phyloP scores from a whole-genome alignment of 768 basidiomycete genomes.

The Mrakia blollopis region DNA sequence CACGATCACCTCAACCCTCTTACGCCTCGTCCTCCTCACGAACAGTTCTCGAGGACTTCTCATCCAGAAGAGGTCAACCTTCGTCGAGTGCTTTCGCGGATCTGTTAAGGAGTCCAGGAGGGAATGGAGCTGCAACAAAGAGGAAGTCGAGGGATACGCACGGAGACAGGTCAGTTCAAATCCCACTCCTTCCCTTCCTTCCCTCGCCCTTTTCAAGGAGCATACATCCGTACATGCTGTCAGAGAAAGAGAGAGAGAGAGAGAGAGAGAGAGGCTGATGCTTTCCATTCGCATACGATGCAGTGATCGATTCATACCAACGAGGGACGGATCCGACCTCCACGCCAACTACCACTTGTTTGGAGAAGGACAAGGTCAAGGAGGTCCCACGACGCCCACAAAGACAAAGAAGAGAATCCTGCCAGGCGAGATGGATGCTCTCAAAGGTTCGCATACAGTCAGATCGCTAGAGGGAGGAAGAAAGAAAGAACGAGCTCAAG shows the following conservation, averaged over 20 bases:
- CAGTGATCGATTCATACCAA: conserved; percentile 55
- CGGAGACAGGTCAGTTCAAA: conserved; percentile 6
- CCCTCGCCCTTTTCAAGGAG: too few relatives aligned
- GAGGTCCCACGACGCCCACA: conserved; percentile 56
- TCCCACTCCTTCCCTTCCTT: background rate
- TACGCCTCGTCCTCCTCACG: background rate
- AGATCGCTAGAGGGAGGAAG: background rate
- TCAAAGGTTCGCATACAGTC: conserved; percentile 54
- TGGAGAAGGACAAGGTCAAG: conserved; percentile 46
- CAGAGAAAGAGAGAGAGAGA: too few relatives aligned
- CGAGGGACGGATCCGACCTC: conserved; percentile 57
- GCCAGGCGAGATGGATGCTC: conserved; percentile 55
- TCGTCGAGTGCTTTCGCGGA: background rate
- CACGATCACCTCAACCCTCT: background rate
- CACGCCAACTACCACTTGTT: conserved; percentile 61
- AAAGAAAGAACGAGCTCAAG: background rate
- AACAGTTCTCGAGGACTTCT: background rate
- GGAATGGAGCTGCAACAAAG: background rate
- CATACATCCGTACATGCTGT: too few relatives aligned
- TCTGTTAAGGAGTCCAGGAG: conserved; percentile 12
- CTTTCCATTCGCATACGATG: background rate
- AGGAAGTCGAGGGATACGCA: background rate
- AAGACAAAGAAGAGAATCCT: conserved; percentile 53
- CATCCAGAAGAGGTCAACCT: background rate
- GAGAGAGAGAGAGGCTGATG: conserved; percentile 1